These are phyloP conservation scores for Durusdinium trenchii DNA, from an alignment of 73 alveolate genomes.

Conservation along the genomic window DNA sequence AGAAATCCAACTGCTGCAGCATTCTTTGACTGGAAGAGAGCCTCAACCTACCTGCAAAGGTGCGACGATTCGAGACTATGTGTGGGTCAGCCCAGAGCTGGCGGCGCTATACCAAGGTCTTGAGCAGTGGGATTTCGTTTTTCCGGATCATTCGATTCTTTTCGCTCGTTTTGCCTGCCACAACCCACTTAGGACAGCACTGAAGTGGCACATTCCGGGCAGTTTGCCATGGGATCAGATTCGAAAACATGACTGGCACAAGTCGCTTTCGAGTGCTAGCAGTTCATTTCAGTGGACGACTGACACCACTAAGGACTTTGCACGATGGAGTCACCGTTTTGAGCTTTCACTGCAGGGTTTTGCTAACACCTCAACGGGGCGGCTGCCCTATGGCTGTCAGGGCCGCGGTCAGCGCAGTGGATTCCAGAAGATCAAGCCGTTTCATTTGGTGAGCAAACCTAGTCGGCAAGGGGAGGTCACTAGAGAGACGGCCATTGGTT, in stretches of 20 bases:
- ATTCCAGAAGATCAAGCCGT: neutral
- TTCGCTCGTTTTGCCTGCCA: neutral
- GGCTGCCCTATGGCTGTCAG: neutral
- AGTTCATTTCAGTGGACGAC: neutral
- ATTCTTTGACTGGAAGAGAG: too few species aligned
- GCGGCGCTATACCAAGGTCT: too few species aligned
- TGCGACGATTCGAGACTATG: neutral
- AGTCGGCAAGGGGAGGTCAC: neutral
- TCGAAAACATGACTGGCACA: neutral
- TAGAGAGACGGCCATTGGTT: too few species aligned
- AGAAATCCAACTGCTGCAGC: neutral
- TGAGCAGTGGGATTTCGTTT: neutral
- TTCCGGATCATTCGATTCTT: slow-evolving; percentile 3
- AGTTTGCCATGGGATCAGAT: neutral
- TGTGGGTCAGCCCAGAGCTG: neutral
- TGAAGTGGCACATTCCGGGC: neutral
- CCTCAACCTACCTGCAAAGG: neutral
- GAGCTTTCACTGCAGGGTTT: neutral
- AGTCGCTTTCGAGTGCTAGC: neutral
- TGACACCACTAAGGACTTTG: neutral
- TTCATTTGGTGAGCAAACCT: neutral
- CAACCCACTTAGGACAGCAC: neutral
- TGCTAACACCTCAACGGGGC: neutral
- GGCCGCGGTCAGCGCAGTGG: neutral
- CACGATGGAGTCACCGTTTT: neutral